These are phyloP conservation scores for Salix purpurea DNA, from an alignment of 345 rosid genomes.

Conservation along the genomic window DNA sequence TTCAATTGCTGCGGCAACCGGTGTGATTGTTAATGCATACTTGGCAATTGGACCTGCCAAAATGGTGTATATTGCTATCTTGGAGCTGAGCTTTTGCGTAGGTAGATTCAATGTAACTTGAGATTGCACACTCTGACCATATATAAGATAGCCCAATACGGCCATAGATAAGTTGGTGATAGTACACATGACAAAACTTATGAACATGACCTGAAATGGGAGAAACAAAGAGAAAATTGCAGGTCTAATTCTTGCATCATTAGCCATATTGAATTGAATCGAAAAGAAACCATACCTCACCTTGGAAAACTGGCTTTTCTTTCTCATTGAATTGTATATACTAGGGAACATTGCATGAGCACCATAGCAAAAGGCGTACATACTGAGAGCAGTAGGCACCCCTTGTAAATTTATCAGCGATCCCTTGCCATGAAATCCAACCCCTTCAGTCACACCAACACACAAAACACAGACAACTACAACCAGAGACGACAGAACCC, in stretches of 20 bases:
- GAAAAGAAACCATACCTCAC: slow-evolving; percentile 10
- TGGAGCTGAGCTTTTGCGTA: slow-evolving; percentile 37
- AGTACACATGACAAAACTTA: slow-evolving; percentile 49
- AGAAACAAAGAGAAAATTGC: neutral
- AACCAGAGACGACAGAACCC: slow-evolving; percentile 37
- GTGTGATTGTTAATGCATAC: slow-evolving; percentile 56
- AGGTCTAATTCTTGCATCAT: no score
- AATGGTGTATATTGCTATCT: slow-evolving; percentile 63
- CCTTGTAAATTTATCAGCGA: slow-evolving; percentile 30
- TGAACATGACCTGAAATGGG: slow-evolving; percentile 40
- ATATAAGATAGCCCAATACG: slow-evolving; percentile 56
- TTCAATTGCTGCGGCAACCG: slow-evolving; percentile 40
- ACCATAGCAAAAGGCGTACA: slow-evolving; percentile 44
- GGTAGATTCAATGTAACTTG: slow-evolving; percentile 63
- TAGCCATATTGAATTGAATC: no score
- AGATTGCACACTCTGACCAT: slow-evolving; percentile 41
- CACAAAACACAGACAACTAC: slow-evolving; percentile 36
- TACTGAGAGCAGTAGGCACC: slow-evolving; percentile 39
- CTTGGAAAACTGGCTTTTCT: slow-evolving; percentile 37
- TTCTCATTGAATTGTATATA: slow-evolving; percentile 43
- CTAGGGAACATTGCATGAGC: slow-evolving; percentile 46
- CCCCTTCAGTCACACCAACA: slow-evolving; percentile 29
- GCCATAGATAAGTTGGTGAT: slow-evolving; percentile 53
- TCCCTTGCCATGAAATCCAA: slow-evolving; percentile 35
- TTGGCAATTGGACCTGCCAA: slow-evolving; percentile 57